Base-by-base conservation (phyloP, 768 basidiomycete genomes). In the Tylopilus sp. region DNA sequence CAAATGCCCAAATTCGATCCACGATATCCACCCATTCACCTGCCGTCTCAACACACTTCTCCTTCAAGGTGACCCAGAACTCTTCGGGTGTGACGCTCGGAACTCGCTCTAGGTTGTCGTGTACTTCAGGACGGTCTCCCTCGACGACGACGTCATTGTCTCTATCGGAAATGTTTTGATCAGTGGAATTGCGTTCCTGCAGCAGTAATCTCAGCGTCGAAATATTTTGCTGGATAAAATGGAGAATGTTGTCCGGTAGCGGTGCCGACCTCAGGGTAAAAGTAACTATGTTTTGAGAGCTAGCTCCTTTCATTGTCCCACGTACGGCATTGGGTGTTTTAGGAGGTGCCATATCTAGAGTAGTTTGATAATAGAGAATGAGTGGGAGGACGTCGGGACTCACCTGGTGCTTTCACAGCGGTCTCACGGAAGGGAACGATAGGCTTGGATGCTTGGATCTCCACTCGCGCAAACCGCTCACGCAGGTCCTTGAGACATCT, bases 361-460 rank as follows among this genome's bases (percentile, higher is more conserved):
- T 15, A 38, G 21, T 44, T 18, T 48, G 40, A 33, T 44, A 31
- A 50, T n/a, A 18, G 39, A 33, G 21, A n/a, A 31, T 54, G 36
- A 48, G 25, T 7, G 39, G 17, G 40, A 33, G 17, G 15, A 22
- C n/a, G 22, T 38, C 39, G 26, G 22, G 26, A 35, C 55, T 60
- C 63, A 90, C 92, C 92, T 60, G 76, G 63, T 3, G 77, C 91
- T 59, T 82, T 88, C 13, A 95, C 80, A 0, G 91, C 90, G 0
- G 97, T 98, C 70, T 98, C 97, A 36, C 97, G 81, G 75, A 98
- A 99, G 11, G 97, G 97, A 3, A 99, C 97, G 51, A 98, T 98
- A 0, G 95, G 94, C 60, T 93, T 85, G 1, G 95, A 98, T 2
- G 88, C 85, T 59, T 94, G 92, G 26, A 99, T 94, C 42, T 91